phyloP scores from a whole-genome alignment of 192 early-diverging fungal species.

The Mycoemilia scoparia region DNA sequence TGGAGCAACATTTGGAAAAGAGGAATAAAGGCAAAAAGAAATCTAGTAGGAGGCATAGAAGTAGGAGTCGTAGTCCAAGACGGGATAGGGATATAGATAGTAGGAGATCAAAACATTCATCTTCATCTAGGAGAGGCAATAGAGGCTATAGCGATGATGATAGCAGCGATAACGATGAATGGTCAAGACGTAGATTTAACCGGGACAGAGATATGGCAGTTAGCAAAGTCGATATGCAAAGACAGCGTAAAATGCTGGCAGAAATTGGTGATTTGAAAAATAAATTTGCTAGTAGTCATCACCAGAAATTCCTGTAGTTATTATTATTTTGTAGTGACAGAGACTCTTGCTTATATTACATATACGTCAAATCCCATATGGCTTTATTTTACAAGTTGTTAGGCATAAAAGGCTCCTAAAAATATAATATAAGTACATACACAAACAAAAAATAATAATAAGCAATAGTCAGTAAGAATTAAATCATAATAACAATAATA shows the following conservation, averaged over 20 bases:
- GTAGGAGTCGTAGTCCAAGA: background rate
- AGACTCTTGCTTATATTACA: no score
- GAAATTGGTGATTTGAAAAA: slow-evolving; percentile 9
- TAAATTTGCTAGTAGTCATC: no score
- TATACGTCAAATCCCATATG: no score
- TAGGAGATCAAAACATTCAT: background rate
- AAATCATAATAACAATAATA: no score
- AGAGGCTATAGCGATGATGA: slow-evolving; percentile 1
- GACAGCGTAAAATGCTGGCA: slow-evolving; percentile 11
- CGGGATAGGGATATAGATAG: background rate
- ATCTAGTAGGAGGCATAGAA: slow-evolving; percentile 3
- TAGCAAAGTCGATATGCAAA: slow-evolving; percentile 2
- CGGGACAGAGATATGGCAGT: slow-evolving; percentile 8
- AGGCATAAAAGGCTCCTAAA: no score
- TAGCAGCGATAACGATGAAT: slow-evolving; percentile 2
- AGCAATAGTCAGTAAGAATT: no score
- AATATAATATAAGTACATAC: no score
- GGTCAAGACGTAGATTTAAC: slow-evolving; percentile 13
- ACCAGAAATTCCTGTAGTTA: no score
- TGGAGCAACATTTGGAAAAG: slow-evolving; percentile 19
- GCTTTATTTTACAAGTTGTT: no score
- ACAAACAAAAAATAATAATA: no score
- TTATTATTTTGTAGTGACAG: no score
- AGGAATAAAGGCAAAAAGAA: slow-evolving; percentile 3
- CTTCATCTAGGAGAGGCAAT: no score